Percentiles rank a stretch among this genome's conserved stretches.
Conservation (phyloP, 768 basidiomycete species). For the Boletus rubescentipes region DNA sequence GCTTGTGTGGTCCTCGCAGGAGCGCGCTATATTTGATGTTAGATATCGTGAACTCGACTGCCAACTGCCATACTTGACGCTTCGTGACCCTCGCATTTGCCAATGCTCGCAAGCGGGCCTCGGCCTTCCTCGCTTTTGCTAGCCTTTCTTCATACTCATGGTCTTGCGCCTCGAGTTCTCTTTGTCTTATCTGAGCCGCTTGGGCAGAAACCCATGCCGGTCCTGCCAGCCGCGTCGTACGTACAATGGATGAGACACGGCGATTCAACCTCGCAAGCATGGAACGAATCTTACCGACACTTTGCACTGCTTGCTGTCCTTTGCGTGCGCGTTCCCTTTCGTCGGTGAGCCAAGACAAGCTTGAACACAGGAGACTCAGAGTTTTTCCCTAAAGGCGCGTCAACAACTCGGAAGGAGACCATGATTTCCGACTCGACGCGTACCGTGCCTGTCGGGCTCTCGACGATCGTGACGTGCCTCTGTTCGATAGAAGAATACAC, state of each 20-base stretch:
- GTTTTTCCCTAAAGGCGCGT: slow-evolving; percentile 73
- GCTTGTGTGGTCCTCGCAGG: slow-evolving; percentile 13
- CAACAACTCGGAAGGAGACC: background rate
- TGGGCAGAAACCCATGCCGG: slow-evolving; percentile 80
- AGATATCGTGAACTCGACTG: background rate
- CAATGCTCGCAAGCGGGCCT: slow-evolving; percentile 53
- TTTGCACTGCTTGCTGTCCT: slow-evolving; percentile 38
- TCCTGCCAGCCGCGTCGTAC: slow-evolving; percentile 32
- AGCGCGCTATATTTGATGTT: slow-evolving; percentile 25
- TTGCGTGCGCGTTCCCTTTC: slow-evolving; percentile 67
- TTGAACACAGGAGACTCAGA: slow-evolving; percentile 71
- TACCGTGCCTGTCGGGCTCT: slow-evolving; percentile 89
- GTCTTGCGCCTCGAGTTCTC: slow-evolving; percentile 69
- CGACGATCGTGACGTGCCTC: slow-evolving; percentile 76
- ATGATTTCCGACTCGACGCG: slow-evolving; percentile 19
- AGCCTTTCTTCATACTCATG: slow-evolving; percentile 62
- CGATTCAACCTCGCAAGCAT: background rate
- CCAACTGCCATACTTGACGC: slow-evolving; percentile 45
- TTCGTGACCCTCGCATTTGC: slow-evolving; percentile 60
- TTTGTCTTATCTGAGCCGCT: slow-evolving; percentile 58
- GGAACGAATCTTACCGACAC: slow-evolving; percentile 25
- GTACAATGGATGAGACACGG: slow-evolving; percentile 25
- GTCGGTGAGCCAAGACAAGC: slow-evolving; percentile 73
- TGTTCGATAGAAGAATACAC: slow-evolving; percentile 77
- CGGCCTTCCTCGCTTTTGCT: slow-evolving; percentile 58